These are phyloP conservation scores for Fusarium sp. DNA, from an alignment of 2,329 filamentous ascomycete species.

Conservation along the genomic window DNA sequence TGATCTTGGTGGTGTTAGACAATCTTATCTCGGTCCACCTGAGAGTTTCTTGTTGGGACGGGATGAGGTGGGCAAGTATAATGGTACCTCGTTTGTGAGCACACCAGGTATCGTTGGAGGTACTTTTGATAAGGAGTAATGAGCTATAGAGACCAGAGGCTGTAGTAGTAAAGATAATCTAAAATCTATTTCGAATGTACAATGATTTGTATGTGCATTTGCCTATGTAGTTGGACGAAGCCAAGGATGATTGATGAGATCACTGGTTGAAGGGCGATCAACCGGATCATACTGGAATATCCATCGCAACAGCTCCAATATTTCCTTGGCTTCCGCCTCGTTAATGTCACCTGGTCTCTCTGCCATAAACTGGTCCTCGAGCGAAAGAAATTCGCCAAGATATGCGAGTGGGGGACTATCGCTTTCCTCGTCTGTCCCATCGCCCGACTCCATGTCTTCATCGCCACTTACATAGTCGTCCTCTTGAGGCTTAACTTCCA, in stretches of 20 bases:
- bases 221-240: fast-evolving
- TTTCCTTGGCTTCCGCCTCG: fast-evolving
- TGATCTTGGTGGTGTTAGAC: slow-evolving; percentile 62
- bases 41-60: slow-evolving; percentile 57
- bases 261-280: not conserved
- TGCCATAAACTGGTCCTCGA: not conserved
- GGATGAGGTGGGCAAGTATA: slow-evolving; percentile 17
- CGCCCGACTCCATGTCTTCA: not conserved
- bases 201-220: fast-evolving
- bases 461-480: not conserved
- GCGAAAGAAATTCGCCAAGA: not conserved
- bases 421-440: too few species aligned
- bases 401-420: not conserved
- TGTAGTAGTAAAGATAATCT: fast-evolving
- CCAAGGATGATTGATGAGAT: not conserved
- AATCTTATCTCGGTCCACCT: slow-evolving; percentile 65
- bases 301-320: not conserved
- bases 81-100: slow-evolving; percentile 19
- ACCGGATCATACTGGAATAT: not conserved
- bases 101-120: slow-evolving; percentile 6
- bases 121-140: not conserved
- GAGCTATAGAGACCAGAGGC: fast-evolving
- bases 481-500: not conserved
- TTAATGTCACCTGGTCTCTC: not conserved
- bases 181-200: fast-evolving